These are phyloP conservation scores for Marsdenia floribunda DNA, from an alignment of 257 asterid species.

Conservation along the genomic window DNA sequence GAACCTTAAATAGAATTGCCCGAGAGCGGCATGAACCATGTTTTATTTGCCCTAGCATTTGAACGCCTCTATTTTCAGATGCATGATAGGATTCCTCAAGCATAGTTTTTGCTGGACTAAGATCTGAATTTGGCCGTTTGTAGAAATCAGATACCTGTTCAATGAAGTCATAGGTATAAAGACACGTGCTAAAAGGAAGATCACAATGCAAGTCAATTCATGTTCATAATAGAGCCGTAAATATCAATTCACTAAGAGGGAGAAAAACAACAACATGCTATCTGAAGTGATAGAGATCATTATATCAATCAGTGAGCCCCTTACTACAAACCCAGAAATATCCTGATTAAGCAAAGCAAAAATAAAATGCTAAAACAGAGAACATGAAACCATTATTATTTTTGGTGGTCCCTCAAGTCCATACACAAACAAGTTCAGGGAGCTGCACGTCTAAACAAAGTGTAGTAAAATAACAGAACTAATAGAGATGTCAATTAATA, in stretches of 20 bases:
- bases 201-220: neutral
- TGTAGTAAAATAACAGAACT: neutral
- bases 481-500: neutral
- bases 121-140: slow-evolving; percentile 74
- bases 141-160: slow-evolving; percentile 81
- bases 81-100: slow-evolving; percentile 57
- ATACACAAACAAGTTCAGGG: neutral
- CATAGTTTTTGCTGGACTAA: slow-evolving; percentile 63
- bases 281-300: neutral
- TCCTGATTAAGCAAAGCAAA: neutral
- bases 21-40: slow-evolving; percentile 94
- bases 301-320: neutral
- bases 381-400: neutral
- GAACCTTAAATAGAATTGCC: slow-evolving; percentile 91
- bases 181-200: neutral
- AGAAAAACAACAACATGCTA: neutral
- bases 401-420: neutral
- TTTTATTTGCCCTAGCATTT: slow-evolving; percentile 85
- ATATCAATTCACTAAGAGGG: neutral
- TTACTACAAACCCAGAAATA: neutral
- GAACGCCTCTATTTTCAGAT: slow-evolving; percentile 64
- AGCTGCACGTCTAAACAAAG: neutral
- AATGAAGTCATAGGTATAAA: neutral
- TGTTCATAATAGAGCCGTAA: neutral
- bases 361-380: neutral